Base-by-base conservation (phyloP, 225 moss, liverwort and hornwort genomes). In the Marchantia paleacea region DNA sequence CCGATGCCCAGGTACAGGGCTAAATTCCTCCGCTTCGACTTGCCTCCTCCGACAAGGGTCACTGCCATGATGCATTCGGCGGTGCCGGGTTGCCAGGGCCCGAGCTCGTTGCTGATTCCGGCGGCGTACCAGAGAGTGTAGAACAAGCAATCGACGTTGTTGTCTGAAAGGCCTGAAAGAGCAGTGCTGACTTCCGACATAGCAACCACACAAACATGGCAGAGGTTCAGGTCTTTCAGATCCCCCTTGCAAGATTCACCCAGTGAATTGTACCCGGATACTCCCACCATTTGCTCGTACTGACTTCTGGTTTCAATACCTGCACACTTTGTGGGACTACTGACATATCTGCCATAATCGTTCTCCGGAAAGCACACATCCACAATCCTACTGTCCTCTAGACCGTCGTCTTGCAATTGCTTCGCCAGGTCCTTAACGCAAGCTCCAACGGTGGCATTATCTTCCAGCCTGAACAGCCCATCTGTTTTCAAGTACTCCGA, bases 91-190 rank as follows among this genome's bases (percentile, higher is more conserved):
- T 28, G 26, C 14, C 64, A 83, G 18, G 89, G 89, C 3, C 89
- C 89, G 1, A 55, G 55, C 0, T 55, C 4, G 52, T 83, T 89
- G 64, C 77, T 85, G 72, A 89, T 67, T 24, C 89, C 89, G 18
- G 84, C 86, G 3, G 89, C 73, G 29, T 89, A 89, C 16, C 71
- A 86, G 39, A 86, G 80, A 0, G 86, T 83, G 63, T 80, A 89
- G 55, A 10, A 68, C 0, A 73, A 7, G 30, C 89, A 89, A 26
- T 85, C 83, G 10, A 52, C 57, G 10, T 72, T 29, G 29, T 80
- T 74, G 7, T 52, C 0, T 0, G 80, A 51, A 4, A 78, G 8
- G 5, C 12, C 12, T 2, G 39, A 6, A 10, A 86, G 80, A 12
- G 25, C 10, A 2, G 0, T 3, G 12, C 51, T 55, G 18, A 80